Conservation (phyloP, 495 filamentous ascomycete species). For the Astrocystis sublimbata region DNA sequence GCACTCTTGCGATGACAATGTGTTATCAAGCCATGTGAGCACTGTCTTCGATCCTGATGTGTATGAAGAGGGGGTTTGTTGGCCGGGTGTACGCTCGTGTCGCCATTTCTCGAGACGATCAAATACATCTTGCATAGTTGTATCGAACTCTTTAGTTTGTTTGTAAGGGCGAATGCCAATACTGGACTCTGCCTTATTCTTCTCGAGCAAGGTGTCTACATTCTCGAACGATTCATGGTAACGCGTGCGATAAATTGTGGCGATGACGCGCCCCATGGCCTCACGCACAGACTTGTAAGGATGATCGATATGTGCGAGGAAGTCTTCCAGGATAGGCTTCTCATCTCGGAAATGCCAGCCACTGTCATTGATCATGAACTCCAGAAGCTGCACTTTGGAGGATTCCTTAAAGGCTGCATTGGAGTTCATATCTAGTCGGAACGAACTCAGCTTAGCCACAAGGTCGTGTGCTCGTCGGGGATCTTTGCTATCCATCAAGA, state of each 20-base stretch:
- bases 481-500: constrained; percentile 76
- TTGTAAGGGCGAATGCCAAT: constrained; percentile 83
- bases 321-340: constrained; percentile 84
- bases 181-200: constrained; percentile 75
- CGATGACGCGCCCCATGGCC: constrained; percentile 87
- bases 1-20: constrained; percentile 88
- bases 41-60: constrained; percentile 96
- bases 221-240: constrained; percentile 91
- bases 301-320: constrained; percentile 89
- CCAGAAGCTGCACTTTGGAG: constrained; percentile 88
- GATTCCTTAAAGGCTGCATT: constrained; percentile 99
- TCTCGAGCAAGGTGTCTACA: constrained; percentile 70
- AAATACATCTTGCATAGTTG: constrained; percentile 76
- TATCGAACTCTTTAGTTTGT: constrained; percentile 71
- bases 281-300: constrained; percentile 97
- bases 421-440: constrained; percentile 88
- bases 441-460: constrained; percentile 78
- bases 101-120: constrained; percentile 83
- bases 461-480: constrained; percentile 84
- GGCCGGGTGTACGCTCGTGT: constrained; percentile 77
- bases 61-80: constrained; percentile 91
- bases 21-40: constrained; percentile 90
- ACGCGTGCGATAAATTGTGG: constrained; percentile 80
- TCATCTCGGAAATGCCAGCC: constrained; percentile 97
- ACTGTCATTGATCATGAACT: constrained; percentile 80